Percentiles rank a stretch among this genome's conserved stretches.
These are phyloP conservation scores for Lentithecium fluviatile DNA, from an alignment of 495 filamentous ascomycete genomes.

Conservation along the genomic window DNA sequence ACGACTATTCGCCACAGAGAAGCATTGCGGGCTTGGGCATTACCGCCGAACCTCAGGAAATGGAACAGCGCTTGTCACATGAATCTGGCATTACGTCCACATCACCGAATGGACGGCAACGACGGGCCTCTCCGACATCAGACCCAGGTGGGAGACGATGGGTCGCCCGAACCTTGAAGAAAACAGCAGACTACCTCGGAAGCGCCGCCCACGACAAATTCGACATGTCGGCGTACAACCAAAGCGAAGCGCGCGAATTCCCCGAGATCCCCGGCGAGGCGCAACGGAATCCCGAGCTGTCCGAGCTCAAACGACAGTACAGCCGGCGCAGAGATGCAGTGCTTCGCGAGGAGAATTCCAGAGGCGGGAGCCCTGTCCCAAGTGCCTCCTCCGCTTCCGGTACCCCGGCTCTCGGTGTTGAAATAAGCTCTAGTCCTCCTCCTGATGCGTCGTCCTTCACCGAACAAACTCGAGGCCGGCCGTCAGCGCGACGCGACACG, in stretches of 20 bases:
- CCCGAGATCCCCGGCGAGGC: conserved; percentile 54
- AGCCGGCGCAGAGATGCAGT: conserved; percentile 35
- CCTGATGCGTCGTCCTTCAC: too few species aligned
- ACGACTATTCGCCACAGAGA: neutral
- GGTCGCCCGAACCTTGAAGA: conserved; percentile 8
- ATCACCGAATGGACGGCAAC: neutral
- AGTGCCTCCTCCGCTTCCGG: conserved; percentile 34
- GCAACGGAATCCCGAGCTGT: conserved; percentile 45
- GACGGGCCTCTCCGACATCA: neutral
- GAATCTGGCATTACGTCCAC: neutral
- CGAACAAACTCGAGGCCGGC: too few species aligned
- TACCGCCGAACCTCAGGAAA: neutral
- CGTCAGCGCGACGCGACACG: too few species aligned
- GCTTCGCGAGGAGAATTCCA: conserved; percentile 32
- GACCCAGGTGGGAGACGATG: neutral
- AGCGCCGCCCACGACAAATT: conserved; percentile 41
- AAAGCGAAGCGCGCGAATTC: conserved; percentile 47
- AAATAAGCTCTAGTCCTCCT: too few species aligned
- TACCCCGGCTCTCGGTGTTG: too few species aligned
- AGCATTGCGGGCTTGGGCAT: too few species aligned
- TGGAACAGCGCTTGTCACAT: neutral
- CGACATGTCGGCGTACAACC: conserved; percentile 50
- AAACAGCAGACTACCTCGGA: conserved; percentile 43
- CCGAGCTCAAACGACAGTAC: conserved; percentile 45
- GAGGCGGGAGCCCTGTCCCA: conserved; percentile 10